Conservation (phyloP, 352 stramenopile species). For the Peronospora farinosa region DNA sequence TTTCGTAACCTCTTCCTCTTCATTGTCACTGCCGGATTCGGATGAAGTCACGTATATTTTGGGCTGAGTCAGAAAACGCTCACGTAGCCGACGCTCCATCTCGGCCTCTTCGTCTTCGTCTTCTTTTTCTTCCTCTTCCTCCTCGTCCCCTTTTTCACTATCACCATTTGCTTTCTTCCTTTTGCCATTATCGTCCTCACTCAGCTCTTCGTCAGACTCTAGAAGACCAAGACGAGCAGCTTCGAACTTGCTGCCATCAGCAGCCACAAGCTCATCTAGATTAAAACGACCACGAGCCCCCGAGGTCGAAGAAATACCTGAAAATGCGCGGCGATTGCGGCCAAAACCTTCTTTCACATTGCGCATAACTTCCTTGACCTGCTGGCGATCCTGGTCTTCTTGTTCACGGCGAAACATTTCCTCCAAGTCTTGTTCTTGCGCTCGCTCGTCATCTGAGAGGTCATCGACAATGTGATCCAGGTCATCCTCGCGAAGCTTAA, state of each 20-base stretch:
- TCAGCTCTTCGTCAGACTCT: slow-evolving; percentile 75
- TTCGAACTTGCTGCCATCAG: slow-evolving; percentile 70
- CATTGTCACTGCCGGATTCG: slow-evolving; percentile 64
- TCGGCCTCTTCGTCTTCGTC: slow-evolving; percentile 74
- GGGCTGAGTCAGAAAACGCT: slow-evolving; percentile 66
- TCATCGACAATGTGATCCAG: slow-evolving; percentile 84
- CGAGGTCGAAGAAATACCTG: slow-evolving; percentile 37
- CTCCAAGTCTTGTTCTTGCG: slow-evolving; percentile 55
- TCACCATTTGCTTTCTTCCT: slow-evolving; percentile 31
- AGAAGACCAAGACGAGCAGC: slow-evolving; percentile 70
- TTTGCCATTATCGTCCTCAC: slow-evolving; percentile 40
- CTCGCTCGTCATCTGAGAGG: slow-evolving; percentile 75
- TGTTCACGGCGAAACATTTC: slow-evolving; percentile 69
- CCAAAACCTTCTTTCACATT: slow-evolving; percentile 87
- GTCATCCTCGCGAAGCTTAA: slow-evolving; percentile 73
- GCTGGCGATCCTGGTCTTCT: slow-evolving; percentile 58
- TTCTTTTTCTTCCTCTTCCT: slow-evolving; percentile 30
- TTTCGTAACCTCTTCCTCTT: slow-evolving; percentile 30
- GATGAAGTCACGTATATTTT: slow-evolving; percentile 86
- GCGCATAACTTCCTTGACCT: slow-evolving; percentile 81
- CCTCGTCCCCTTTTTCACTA: slow-evolving; percentile 34
- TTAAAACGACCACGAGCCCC: slow-evolving; percentile 77
- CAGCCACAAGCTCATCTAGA: slow-evolving; percentile 72
- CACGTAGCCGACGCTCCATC: slow-evolving; percentile 73
- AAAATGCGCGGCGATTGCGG: slow-evolving; percentile 73